A percentile compares a stretch with the other conserved stretches of the same genome.
Evolutionary conservation across 192 early-diverging fungal genomes (phyloP).

Genomic region (Funneliformis geosporum): DNA sequence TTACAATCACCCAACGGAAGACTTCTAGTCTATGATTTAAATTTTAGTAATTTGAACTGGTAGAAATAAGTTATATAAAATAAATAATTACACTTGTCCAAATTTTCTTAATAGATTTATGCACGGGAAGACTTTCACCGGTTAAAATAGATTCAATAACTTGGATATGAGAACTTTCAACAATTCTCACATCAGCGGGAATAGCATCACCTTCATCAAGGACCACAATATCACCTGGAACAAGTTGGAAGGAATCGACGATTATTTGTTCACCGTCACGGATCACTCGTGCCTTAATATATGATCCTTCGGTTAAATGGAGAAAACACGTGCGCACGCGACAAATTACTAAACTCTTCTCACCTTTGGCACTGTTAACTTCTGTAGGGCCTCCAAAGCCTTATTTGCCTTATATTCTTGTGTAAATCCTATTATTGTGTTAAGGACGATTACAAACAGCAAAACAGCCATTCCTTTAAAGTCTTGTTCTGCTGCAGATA

Average conservation of each 20-base stretch:
- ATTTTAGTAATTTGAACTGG: neutral
- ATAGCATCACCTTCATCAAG: conserved; percentile 82
- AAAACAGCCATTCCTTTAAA: conserved; percentile 70
- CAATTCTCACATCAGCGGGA: conserved; percentile 77
- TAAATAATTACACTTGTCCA: conserved; percentile 53
- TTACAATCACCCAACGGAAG: conserved; percentile 87
- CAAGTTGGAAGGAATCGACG: conserved; percentile 68
- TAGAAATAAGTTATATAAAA: neutral
- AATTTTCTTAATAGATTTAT: conserved; percentile 70
- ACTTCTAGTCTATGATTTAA: conserved; percentile 52
- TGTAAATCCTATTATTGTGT: conserved; percentile 88
- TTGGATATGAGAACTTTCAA: conserved; percentile 73
- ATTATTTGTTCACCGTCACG: conserved; percentile 65
- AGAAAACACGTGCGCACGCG: neutral
- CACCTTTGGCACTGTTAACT: conserved; percentile 60
- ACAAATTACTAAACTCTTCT: neutral
- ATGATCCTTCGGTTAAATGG: neutral
- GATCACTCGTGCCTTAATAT: conserved; percentile 62
- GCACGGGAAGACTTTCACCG: conserved; percentile 72
- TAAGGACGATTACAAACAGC: conserved; percentile 76
- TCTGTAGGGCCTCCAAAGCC: conserved; percentile 76
- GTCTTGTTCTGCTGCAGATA: conserved; percentile 83
- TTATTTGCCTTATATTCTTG: conserved; percentile 97
- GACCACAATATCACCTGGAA: conserved; percentile 82
- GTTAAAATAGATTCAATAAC: conserved; percentile 83